phyloP scores from a whole-genome alignment of 352 stramenopile genomes.

The Globisporangium mamillatum region DNA sequence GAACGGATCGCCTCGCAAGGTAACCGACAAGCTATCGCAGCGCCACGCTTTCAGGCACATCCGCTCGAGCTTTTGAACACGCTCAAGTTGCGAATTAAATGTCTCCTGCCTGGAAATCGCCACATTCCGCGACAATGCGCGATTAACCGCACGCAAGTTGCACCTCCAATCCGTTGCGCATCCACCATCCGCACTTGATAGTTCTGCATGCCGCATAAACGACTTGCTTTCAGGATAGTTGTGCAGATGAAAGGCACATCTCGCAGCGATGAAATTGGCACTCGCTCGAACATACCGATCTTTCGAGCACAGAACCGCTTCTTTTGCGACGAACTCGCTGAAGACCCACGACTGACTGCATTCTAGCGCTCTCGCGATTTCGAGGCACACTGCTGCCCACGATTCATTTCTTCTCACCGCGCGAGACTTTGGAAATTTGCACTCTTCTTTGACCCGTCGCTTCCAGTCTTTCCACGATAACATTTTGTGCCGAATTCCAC shows the following conservation, averaged over 20 bases:
- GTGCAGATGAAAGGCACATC: conserved; percentile 22
- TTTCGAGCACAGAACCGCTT: conserved; percentile 28
- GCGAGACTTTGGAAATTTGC: background rate
- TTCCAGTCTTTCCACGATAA: conserved; percentile 34
- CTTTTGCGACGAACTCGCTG: conserved; percentile 21
- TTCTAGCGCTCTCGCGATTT: conserved; percentile 37
- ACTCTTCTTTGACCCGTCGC: conserved; percentile 20
- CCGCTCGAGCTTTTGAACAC: conserved; percentile 55
- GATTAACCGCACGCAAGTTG: conserved; percentile 38
- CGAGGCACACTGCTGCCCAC: conserved; percentile 38
- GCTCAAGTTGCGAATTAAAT: conserved; percentile 39
- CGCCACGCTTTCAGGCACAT: conserved; percentile 61
- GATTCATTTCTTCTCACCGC: conserved; percentile 26
- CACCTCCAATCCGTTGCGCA: conserved; percentile 11
- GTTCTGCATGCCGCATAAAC: conserved; percentile 30
- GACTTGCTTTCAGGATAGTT: conserved; percentile 18
- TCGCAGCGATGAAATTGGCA: conserved; percentile 29
- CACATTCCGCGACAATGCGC: conserved; percentile 30
- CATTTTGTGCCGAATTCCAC: conserved; percentile 1
- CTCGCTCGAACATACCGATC: conserved; percentile 22
- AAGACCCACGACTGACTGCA: conserved; percentile 36
- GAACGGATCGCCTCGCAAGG: conserved; percentile 40
- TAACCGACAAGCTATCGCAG: conserved; percentile 39
- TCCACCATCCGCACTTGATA: background rate
- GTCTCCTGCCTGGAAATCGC: conserved; percentile 32